Evolutionary conservation across 2,329 filamentous ascomycete species (phyloP), one percentile per base, ranked within the genome.

Genomic region (Phaeosphaeria sp.): DNA sequence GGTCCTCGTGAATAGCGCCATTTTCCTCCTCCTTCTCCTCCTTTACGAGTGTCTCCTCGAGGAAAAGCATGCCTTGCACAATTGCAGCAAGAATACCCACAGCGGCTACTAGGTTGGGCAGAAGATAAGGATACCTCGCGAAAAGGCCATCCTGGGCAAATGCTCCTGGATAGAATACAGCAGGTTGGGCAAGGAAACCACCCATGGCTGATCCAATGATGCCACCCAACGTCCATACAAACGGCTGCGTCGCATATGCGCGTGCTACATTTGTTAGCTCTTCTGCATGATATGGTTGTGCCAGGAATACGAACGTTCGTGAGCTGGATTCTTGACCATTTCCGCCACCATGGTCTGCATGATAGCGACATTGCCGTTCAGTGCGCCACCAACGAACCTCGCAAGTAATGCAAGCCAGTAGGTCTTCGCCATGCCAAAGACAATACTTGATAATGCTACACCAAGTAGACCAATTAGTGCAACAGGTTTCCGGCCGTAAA

Each of bases 291-390:
- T 13, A 21, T n/a, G 21, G 42, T 18, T 42, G 23, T 23, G 25
- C 30, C 18, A 18, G 33, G 50, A 56, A 20, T 42, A 85, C 89
- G 83, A 80, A 92, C 90, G 92, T 79, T 97, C 93, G 77, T 96
- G 91, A 67, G 93, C 90, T n/a, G 91, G 92, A 60, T 90, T 92
- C 43, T 86, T 91, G 54, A 96, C 91, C 62, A 97, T 80, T 78
- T 97, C 93, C n/a, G 90, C 92, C 11, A 97, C 93, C 91, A 96
- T 96, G 21, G 93, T 97, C 78, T 96, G 77, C 72, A 95, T 93
- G 44, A 95, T 91, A 25, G 91, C 93, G 64, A 97, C 92, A 73
- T 97, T 97, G 58, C 93, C 93, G 75, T 97, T 97, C 57, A 97
- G 81, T 11, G 93, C 83, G 27, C 93, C 93, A 46, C 92, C 93